Base-by-base conservation (phyloP, 75 land plant genomes). In the Pinus albicaulis region DNA sequence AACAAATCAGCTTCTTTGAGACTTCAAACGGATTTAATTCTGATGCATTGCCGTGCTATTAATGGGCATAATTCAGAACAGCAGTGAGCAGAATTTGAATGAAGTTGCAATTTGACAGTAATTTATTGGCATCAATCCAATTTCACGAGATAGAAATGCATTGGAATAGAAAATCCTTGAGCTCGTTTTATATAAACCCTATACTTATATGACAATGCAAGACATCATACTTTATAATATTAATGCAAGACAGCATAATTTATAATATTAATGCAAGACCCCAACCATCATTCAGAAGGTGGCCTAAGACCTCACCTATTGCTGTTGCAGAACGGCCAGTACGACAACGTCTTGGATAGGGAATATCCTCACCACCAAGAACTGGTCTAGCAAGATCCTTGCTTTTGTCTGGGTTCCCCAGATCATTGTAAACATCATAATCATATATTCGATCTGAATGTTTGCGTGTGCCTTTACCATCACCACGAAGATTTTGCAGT, bases 361-460 rank as follows among this genome's bases (percentile, higher is more conserved):
- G 95, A 13, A 82, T 38, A 38, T 38, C 81, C 60, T 82, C 74
- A 15, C 92, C 92, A 6, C 98, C 98, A 17, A 93, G 90, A 13
- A 70, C 62, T 38, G 99, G 98, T 41, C 99, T 59, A 44, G 82
- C 73, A 31, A 82, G 73, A 0, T 88, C 82, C 52, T 59, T 56
- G n/a, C 82, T 86, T 71, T 77, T 86, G 59, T 96, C 97, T 14
- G 94, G 94, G 44, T 96, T 89, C 11, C 99, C 99, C 72, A 96
- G 71, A 73, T 96, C 99, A 76, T 96, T 96, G 84, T 96, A 96
- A 63, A 85, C 81, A 66, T 92, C 98, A 75, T 81, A 96, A 78
- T 96, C 99, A 59, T 93, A 96, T 1, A 92, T 78, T 62, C 93
- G 77, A 38, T 94, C 98, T 2, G 86, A 88, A 23, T 73, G 48